phyloP scores from a whole-genome alignment of 2,329 filamentous ascomycete genomes.

The Seiridium cupressi region DNA sequence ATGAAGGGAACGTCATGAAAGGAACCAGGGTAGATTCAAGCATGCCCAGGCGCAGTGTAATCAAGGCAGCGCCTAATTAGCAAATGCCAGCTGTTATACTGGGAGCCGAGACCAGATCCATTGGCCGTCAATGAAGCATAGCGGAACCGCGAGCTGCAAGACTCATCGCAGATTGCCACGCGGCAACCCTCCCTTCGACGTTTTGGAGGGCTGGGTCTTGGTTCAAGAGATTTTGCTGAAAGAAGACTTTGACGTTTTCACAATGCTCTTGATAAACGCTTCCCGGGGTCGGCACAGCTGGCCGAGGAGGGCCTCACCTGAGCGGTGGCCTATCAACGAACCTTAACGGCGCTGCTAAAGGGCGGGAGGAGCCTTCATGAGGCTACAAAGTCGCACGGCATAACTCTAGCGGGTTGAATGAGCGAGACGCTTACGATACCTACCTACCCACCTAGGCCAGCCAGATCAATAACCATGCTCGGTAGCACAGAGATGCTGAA shows the following conservation, averaged over 20 bases:
- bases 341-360: neutral
- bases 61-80: neutral
- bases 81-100: neutral
- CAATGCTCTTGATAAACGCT: neutral
- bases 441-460: neutral
- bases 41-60: neutral
- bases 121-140: neutral
- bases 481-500: neutral
- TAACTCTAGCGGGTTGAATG: conserved; percentile 8
- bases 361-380: neutral
- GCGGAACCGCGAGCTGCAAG: neutral
- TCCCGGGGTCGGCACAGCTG: neutral
- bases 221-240: neutral
- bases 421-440: conserved; percentile 17
- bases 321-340: conserved; percentile 1
- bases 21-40: no score
- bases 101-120: neutral
- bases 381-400: neutral
- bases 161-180: neutral
- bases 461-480: neutral
- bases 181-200: neutral
- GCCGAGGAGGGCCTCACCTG: neutral
- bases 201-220: neutral
- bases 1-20: no score
- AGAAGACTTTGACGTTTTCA: neutral